Conservation (phyloP, 1,139 yeast species). For the Saccharomyces hybrid region DNA sequence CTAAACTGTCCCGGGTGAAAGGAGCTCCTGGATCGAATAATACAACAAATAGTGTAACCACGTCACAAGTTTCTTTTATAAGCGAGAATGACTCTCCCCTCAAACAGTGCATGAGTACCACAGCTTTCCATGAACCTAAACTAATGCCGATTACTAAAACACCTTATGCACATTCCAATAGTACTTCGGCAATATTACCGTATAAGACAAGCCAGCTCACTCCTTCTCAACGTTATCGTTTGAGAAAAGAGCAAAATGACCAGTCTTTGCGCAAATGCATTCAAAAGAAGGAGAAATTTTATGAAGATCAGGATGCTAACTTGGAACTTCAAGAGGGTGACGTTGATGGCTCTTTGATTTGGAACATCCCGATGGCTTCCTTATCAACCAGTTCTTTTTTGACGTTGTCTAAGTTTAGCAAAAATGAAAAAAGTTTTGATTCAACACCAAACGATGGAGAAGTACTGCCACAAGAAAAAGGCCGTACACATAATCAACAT, state of each 20-base stretch:
- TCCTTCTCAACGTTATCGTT: slow-evolving; percentile 35
- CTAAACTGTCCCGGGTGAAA: neutral
- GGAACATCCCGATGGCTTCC: slow-evolving; percentile 42
- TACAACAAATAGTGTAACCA: slow-evolving; percentile 8
- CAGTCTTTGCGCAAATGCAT: slow-evolving; percentile 26
- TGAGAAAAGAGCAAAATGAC: slow-evolving; percentile 32
- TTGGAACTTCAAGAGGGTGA: slow-evolving; percentile 16
- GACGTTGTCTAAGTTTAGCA: slow-evolving; percentile 12
- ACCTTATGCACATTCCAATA: slow-evolving; percentile 13
- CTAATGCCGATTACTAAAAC: neutral
- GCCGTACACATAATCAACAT: slow-evolving; percentile 10
- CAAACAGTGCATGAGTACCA: neutral
- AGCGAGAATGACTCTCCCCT: neutral
- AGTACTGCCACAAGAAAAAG: slow-evolving; percentile 2
- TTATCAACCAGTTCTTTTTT: slow-evolving; percentile 33
- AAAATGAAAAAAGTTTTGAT: slow-evolving; percentile 6
- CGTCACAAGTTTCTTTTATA: slow-evolving; percentile 14
- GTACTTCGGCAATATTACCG: slow-evolving; percentile 20
- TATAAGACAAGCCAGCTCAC: slow-evolving; percentile 23
- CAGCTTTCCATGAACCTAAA: neutral
- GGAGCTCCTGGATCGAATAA: slow-evolving; percentile 9
- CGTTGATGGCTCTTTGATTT: slow-evolving; percentile 34
- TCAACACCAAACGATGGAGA: neutral
- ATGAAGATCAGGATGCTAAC: slow-evolving; percentile 33
- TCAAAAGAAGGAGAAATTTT: slow-evolving; percentile 34